These are phyloP conservation scores for Stentor roeselii DNA, from an alignment of 73 alveolate genomes.

Conservation along the genomic window DNA sequence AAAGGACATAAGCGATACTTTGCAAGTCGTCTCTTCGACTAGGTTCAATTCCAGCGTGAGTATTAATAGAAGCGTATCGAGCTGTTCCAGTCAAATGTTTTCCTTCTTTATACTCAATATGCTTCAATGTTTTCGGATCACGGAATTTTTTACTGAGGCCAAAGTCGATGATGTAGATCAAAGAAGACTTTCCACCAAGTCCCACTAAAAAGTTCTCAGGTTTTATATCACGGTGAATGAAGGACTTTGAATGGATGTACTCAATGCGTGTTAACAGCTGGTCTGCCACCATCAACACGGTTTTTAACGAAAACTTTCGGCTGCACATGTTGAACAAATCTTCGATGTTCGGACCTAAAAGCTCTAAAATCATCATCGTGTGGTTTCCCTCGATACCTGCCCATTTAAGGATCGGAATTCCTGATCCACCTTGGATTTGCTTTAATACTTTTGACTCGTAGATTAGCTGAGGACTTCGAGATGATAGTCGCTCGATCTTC, in stretches of 20 bases:
- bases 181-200: conserved; percentile 48
- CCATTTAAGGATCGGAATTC: conserved; percentile 51
- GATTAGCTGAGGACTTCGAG: no score
- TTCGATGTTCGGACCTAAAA: conserved; percentile 59
- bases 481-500: no score
- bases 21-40: conserved; percentile 95
- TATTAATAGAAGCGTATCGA: conserved; percentile 88
- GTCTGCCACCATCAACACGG: conserved; percentile 55
- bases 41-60: conserved; percentile 69
- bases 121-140: conserved; percentile 49
- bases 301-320: conserved; percentile 59
- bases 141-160: conserved; percentile 79
- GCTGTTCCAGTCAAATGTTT: conserved; percentile 77
- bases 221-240: conserved; percentile 74
- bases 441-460: no score
- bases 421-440: no score
- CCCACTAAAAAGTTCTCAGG: conserved; percentile 83
- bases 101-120: conserved; percentile 52
- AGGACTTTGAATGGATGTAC: conserved; percentile 68
- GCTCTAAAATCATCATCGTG: conserved; percentile 60
- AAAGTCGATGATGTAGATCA: conserved; percentile 74
- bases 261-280: conserved; percentile 66
- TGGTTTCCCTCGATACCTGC: conserved; percentile 59
- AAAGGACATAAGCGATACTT: conserved; percentile 81
- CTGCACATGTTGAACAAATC: conserved; percentile 57